phyloP scores from a whole-genome alignment of 2,329 filamentous ascomycete genomes.

The Botrytis paeoniae region DNA sequence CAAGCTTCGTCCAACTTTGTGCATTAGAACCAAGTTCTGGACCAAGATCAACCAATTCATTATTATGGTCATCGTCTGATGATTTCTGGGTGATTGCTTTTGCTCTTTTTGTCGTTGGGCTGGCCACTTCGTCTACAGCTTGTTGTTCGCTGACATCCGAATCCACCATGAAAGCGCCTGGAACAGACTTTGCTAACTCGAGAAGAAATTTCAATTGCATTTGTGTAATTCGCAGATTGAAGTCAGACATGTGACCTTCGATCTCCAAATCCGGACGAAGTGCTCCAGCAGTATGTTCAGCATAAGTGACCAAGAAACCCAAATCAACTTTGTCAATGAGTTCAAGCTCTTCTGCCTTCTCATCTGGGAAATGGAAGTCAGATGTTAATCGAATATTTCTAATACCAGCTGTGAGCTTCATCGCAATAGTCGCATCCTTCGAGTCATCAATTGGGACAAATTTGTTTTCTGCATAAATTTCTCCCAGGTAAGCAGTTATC shows the following conservation, averaged over 20 bases:
- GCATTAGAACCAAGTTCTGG: conserved; percentile 69
- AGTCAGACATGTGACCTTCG: conserved; percentile 85
- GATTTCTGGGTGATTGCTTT: conserved; percentile 24
- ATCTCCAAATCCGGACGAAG: conserved; percentile 90
- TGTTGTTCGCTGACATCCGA: conserved; percentile 68
- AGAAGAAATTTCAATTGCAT: conserved; percentile 87
- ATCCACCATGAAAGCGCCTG: conserved; percentile 79
- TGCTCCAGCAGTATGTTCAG: conserved; percentile 74
- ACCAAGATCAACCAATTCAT: conserved; percentile 52
- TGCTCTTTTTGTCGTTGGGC: conserved; percentile 39
- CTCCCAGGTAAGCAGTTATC: conserved; percentile 88
- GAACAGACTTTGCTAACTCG: conserved; percentile 83
- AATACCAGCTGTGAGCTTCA: conserved; percentile 87
- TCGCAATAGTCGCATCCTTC: conserved; percentile 69
- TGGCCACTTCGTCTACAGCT: conserved; percentile 69
- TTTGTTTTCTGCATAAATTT: conserved; percentile 94
- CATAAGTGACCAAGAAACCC: conserved; percentile 86
- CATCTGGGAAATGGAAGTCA: conserved; percentile 74
- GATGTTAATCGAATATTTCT: conserved; percentile 90
- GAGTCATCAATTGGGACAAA: conserved; percentile 83
- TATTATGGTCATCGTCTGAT: conserved; percentile 35
- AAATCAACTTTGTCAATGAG: conserved; percentile 97
- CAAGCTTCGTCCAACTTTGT: conserved; percentile 86
- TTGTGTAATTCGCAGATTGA: conserved; percentile 86
- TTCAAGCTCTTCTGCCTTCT: conserved; percentile 78